Evolutionary conservation across 1,284 basidiomycete genomes (phyloP), one percentile per base, ranked within the genome.

Genomic region (Stygiomarasmius scandens): DNA sequence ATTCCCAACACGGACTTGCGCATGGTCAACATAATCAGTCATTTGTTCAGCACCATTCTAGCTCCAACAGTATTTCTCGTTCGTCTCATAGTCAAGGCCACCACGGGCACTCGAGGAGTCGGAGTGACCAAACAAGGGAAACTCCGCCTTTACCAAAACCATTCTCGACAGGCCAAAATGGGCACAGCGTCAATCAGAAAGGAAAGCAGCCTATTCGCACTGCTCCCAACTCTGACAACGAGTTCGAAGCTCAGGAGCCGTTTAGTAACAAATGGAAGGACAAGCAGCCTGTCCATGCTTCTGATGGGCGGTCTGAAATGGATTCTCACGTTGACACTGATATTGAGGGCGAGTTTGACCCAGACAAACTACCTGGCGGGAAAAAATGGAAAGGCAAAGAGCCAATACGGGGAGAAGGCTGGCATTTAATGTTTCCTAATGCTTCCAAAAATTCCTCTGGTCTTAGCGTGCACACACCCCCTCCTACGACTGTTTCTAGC

Each of bases 161-260:
- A 5, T 16, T 41, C 14, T 41, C 38, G 16, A 41, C n/a, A n/a
- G 38, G 8, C n/a, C n/a, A 6, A 19, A 16, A 12, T 19, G 16
- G 32, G 8, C 8, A 8, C 14, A 14, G 14, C 32, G 32, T n/a
- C 38, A 41, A 19, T 16, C 38, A 49, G 46, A 57, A 43, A 29
- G 50, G 50, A 1, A 52, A 57, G 36, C 55, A 57, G 50, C 45
- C 45, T 27, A 57, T 52, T 43, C 55, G 36, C 24, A 41, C 38
- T 16, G 38, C 38, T 12, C 38, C 38, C 38, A 41, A 19, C n/a
- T 41, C 38, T 5, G 50, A 52, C n/a, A 55, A 41, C 45, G 24
- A 12, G n/a, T 43, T 27, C 6, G 45, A 41, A 25, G 27, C 45
- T 38, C 46, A 29, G 12, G 2, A 32, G 23, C 27, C 49, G 19